Percentiles rank a stretch among this genome's conserved stretches.
These are phyloP conservation scores for Perkinsela sp. DNA, from an alignment of 208 protist species.

Conservation along the genomic window DNA sequence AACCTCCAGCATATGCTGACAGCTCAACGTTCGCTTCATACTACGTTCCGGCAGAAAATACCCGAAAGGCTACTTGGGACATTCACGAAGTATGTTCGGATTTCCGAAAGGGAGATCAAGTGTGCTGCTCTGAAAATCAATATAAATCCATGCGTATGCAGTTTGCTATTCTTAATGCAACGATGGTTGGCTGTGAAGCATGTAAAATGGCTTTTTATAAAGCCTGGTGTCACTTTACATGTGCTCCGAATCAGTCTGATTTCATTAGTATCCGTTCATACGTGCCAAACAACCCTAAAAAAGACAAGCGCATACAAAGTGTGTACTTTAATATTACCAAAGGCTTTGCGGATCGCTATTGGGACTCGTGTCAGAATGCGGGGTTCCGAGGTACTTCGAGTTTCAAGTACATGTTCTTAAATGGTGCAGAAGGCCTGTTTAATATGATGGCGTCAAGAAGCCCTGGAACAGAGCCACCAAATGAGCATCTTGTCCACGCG, in stretches of 20 bases:
- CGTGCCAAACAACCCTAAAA: neutral
- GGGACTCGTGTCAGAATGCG: neutral
- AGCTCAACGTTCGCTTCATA: neutral
- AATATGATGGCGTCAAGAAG: neutral
- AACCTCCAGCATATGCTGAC: neutral
- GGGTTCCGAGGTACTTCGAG: neutral
- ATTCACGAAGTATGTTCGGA: neutral
- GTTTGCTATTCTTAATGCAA: neutral
- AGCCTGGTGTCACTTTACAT: neutral
- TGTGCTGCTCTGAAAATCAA: neutral
- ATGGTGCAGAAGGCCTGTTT: neutral
- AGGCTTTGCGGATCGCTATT: neutral
- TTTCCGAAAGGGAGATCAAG: constrained; percentile 1
- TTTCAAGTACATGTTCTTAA: neutral
- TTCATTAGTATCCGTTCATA: neutral
- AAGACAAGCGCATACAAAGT: neutral
- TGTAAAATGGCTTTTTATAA: neutral
- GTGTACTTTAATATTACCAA: neutral
- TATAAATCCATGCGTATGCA: neutral
- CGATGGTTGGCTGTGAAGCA: neutral
- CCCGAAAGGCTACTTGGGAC: neutral
- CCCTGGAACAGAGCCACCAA: neutral
- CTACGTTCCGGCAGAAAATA: neutral
- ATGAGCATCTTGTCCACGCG: neutral
- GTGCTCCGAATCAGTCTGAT: neutral